Percentiles rank a stretch among this genome's conserved stretches.
phyloP scores from a whole-genome alignment of 2,329 filamentous ascomycete genomes.

The Setomelanomma holmii region DNA sequence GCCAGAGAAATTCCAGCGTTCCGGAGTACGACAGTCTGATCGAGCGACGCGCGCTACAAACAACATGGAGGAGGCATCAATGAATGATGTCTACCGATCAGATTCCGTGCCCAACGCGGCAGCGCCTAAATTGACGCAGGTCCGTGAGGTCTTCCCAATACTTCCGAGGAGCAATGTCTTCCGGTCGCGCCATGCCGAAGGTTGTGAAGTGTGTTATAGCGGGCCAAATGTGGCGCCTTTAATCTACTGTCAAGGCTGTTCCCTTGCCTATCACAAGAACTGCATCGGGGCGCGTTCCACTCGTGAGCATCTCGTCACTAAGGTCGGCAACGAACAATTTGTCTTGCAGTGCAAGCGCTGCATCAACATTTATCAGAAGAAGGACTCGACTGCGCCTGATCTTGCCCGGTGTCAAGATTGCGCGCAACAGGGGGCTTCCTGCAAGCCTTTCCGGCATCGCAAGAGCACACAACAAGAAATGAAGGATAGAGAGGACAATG shows the following conservation, averaged over 20 bases:
- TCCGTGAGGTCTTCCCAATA: slow-evolving; percentile 74
- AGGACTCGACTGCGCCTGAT: slow-evolving; percentile 73
- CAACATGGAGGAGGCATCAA: slow-evolving; percentile 61
- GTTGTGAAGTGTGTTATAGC: slow-evolving; percentile 76
- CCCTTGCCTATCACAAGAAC: slow-evolving; percentile 78
- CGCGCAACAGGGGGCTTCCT: slow-evolving; percentile 69
- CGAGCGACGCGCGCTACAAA: slow-evolving; percentile 54
- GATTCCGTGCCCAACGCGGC: slow-evolving; percentile 49
- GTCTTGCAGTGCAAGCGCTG: slow-evolving; percentile 91
- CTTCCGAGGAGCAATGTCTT: slow-evolving; percentile 71
- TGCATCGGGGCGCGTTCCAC: slow-evolving; percentile 77
- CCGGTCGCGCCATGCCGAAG: slow-evolving; percentile 69
- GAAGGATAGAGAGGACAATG: slow-evolving; percentile 78
- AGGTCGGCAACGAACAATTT: slow-evolving; percentile 77
- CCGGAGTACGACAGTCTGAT: slow-evolving; percentile 52
- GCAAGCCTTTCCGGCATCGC: slow-evolving; percentile 74
- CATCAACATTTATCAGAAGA: slow-evolving; percentile 71
- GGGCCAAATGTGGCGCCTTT: slow-evolving; percentile 70
- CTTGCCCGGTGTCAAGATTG: slow-evolving; percentile 77
- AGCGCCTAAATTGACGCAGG: slow-evolving; percentile 65
- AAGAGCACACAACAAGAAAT: slow-evolving; percentile 83
- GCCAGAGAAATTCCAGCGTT: slow-evolving; percentile 27
- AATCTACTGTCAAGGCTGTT: slow-evolving; percentile 91
- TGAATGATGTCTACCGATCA: slow-evolving; percentile 65
- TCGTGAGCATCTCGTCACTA: slow-evolving; percentile 90